These are phyloP conservation scores for Bipolaris cookei DNA, from an alignment of 2,329 filamentous ascomycete species.

Conservation along the genomic window DNA sequence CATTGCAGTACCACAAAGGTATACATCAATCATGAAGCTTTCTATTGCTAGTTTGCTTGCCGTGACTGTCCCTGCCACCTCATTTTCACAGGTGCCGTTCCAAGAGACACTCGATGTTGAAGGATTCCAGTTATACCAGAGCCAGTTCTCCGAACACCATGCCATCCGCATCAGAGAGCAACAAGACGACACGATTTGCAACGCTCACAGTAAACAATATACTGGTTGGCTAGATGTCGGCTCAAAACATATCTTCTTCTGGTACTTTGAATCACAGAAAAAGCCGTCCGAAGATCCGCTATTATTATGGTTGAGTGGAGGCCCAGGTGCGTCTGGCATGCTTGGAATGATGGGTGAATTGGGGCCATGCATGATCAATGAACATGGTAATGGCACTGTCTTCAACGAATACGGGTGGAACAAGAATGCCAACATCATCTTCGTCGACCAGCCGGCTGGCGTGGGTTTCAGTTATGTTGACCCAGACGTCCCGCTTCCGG, in stretches of 20 bases:
- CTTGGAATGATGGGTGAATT: constrained; percentile 48
- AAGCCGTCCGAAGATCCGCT: constrained; percentile 47
- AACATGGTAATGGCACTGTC: constrained; percentile 46
- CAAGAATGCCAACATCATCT: constrained; percentile 47
- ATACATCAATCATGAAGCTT: constrained; percentile 25
- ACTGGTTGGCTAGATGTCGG: constrained; percentile 49
- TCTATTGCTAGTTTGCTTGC: constrained; percentile 15
- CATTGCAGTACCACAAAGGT: constrained; percentile 4
- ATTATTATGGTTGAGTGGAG: constrained; percentile 53
- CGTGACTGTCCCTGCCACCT: constrained; percentile 11
- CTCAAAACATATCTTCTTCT: constrained; percentile 55
- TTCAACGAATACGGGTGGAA: constrained; percentile 51
- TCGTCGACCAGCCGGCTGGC: constrained; percentile 49
- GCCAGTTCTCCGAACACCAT: constrained; percentile 40
- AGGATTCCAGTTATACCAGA: constrained; percentile 42
- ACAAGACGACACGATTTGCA: constrained; percentile 42
- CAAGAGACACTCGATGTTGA: constrained; percentile 37
- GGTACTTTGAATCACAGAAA: constrained; percentile 53
- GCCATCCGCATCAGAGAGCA: constrained; percentile 45
- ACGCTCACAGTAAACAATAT: constrained; percentile 45
- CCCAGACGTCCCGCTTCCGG: constrained; percentile 43
- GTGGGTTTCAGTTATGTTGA: constrained; percentile 51
- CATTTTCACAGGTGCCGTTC: constrained; percentile 39
- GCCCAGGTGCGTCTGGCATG: constrained; percentile 47
- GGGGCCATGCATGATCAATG: constrained; percentile 50